Percentiles rank a stretch among this genome's conserved stretches.
These are phyloP conservation scores for Pyronema domesticum DNA, from an alignment of 495 filamentous ascomycete genomes.

Conservation along the genomic window DNA sequence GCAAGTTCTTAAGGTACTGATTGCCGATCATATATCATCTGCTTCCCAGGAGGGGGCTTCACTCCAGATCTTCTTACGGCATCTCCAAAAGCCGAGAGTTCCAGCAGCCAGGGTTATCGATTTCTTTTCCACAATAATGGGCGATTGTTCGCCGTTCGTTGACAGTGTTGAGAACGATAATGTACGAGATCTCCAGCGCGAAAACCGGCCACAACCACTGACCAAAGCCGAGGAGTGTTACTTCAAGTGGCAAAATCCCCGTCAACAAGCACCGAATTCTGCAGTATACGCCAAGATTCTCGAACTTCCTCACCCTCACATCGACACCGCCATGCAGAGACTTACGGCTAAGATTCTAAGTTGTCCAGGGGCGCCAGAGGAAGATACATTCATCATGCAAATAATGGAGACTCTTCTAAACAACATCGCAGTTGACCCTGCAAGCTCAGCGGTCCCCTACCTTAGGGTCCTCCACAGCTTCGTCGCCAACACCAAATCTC, in stretches of 20 bases:
- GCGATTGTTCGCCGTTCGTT: slow-evolving; percentile 2
- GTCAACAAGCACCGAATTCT: neutral
- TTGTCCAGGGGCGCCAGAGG: neutral
- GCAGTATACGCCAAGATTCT: neutral
- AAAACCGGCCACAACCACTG: neutral
- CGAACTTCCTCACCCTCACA: neutral
- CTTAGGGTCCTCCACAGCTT: slow-evolving; percentile 35
- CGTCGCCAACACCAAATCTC: slow-evolving; percentile 29
- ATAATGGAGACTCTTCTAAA: slow-evolving; percentile 34
- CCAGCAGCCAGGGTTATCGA: neutral
- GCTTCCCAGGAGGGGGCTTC: slow-evolving; percentile 13
- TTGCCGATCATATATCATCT: slow-evolving; percentile 15
- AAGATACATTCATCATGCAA: slow-evolving; percentile 21
- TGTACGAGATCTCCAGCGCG: neutral
- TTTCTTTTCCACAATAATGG: neutral
- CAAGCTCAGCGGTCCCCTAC: slow-evolving; percentile 36
- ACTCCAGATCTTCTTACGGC: slow-evolving; percentile 21
- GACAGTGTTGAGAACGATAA: slow-evolving; percentile 22
- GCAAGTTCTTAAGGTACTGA: slow-evolving; percentile 18
- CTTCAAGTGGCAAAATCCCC: neutral
- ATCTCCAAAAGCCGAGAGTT: slow-evolving; percentile 4
- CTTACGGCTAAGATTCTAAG: neutral
- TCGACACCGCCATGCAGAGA: neutral
- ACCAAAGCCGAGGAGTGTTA: neutral
- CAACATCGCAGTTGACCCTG: slow-evolving; percentile 39